Percentiles rank a stretch among this genome's conserved stretches.
Conservation (phyloP, 164 flowering plant genomes). For the Annona squamosa region DNA sequence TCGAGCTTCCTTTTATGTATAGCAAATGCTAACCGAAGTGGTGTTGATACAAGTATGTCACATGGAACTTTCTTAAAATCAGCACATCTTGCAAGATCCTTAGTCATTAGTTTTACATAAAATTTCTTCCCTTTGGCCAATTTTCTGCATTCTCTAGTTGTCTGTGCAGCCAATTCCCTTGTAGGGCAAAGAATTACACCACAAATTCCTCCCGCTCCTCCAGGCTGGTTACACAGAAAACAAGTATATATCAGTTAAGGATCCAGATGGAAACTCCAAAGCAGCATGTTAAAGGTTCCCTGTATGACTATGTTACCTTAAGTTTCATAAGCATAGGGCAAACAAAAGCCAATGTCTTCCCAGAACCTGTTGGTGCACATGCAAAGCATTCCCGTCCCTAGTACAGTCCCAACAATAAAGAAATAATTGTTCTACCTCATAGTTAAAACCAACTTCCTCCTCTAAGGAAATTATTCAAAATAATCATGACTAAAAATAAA, state of each 20-base stretch:
- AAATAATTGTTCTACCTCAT: background rate
- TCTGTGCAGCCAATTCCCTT: slow-evolving; percentile 83
- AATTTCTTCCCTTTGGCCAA: slow-evolving; percentile 73
- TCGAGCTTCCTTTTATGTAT: slow-evolving; percentile 65
- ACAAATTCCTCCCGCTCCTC: slow-evolving; percentile 60
- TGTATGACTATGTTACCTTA: slow-evolving; percentile 37
- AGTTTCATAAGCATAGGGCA: slow-evolving; percentile 88
- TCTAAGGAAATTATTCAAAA: background rate
- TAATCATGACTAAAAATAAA: background rate
- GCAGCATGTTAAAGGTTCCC: background rate
- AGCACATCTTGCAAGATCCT: slow-evolving; percentile 48
- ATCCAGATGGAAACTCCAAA: background rate
- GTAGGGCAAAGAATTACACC: slow-evolving; percentile 90
- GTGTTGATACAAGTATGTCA: slow-evolving; percentile 86
- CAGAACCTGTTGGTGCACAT: slow-evolving; percentile 98
- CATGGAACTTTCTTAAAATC: slow-evolving; percentile 62
- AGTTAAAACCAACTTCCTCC: background rate
- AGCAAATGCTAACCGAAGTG: slow-evolving; percentile 55
- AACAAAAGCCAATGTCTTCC: slow-evolving; percentile 88
- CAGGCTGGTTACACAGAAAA: slow-evolving; percentile 33
- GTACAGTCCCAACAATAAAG: background rate
- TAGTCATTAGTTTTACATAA: slow-evolving; percentile 66
- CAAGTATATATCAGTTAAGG: background rate
- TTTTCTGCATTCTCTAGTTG: slow-evolving; percentile 84
- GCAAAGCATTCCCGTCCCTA: slow-evolving; percentile 97